Conservation (phyloP, 176 grass and related monocot species). For the Ampelocalamus luodianensis region DNA sequence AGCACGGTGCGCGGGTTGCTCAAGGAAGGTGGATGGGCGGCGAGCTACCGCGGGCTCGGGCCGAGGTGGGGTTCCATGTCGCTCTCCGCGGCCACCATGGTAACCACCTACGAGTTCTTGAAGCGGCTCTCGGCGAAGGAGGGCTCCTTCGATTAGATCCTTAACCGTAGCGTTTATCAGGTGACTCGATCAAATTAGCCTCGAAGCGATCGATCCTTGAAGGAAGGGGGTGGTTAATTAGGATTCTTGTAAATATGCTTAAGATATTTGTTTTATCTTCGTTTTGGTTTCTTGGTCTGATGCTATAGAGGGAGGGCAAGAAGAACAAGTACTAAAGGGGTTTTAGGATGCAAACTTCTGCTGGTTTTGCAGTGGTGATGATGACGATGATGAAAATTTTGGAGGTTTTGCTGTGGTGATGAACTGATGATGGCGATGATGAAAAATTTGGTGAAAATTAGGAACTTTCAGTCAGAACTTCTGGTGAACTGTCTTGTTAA, state of each 20-base stretch:
- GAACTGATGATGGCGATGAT: conserved; percentile 38
- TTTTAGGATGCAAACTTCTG: conserved; percentile 50
- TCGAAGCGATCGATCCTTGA: conserved; percentile 21
- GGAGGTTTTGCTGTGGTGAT: conserved; percentile 9
- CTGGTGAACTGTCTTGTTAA: neutral
- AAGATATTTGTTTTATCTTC: neutral
- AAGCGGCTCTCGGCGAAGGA: conserved; percentile 82
- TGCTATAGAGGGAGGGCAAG: conserved; percentile 34
- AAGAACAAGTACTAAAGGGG: neutral
- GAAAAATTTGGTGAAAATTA: conserved; percentile 39
- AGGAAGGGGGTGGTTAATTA: conserved; percentile 31
- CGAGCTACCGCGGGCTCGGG: conserved; percentile 79
- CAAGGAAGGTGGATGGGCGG: conserved; percentile 79
- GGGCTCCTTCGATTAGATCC: conserved; percentile 47
- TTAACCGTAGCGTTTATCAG: conserved; percentile 18
- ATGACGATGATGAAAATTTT: conserved; percentile 42
- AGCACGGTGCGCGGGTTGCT: conserved; percentile 69
- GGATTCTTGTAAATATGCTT: conserved; percentile 43
- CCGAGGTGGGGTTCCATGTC: conserved; percentile 92
- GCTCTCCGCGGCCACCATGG: conserved; percentile 80
- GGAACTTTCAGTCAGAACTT: conserved; percentile 5
- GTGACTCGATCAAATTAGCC: neutral
- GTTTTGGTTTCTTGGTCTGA: conserved; percentile 42
- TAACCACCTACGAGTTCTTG: conserved; percentile 80
- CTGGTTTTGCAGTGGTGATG: neutral